Base-by-base conservation (phyloP, 1,284 basidiomycete genomes). In the Puccinia hordei region DNA sequence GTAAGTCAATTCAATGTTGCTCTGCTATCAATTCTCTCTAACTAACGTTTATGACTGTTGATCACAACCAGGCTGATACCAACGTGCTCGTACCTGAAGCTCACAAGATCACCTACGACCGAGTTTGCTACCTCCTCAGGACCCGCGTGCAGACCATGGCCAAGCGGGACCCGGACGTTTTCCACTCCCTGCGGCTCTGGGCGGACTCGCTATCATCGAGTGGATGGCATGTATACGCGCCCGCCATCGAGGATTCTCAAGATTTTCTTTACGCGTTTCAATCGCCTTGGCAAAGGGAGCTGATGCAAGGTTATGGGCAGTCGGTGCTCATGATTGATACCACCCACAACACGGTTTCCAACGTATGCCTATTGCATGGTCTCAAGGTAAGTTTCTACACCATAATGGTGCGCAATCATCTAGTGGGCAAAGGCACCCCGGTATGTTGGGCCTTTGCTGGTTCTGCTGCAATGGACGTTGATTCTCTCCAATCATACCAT, bases 391-490 rank as follows among this genome's bases (percentile, higher is more conserved):
- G 35, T 38, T 24, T 44, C 2, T 66, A 38, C 19, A 68, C 66
- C 19, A 1, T 68, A 15, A 9, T 46, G 10, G 33, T 68, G 6
- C 44, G 66, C 1, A 41, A 68, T 27, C 41, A 41, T 9, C 22
- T 49, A 3, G 6, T 33, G 1, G 66, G 66, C 6, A 68, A 68
- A 33, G 66, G 66, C 3, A 2, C 33, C 3, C 66, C 66, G 6
- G 66, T 68, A 5, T 46, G 41, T 17, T 68, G 66, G 66, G 66
- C 66, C 8, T 68, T 49, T n/a, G 49, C 66, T 12, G 38, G 3
- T 27, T 68, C 66, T 6, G 19, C 10, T 0, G 66, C 66, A 19
- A 6, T 13, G 66, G 46, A 49, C 46, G 66, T 68, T n/a, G 4
- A 19, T 38, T 5, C 22, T 8, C 57, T 41, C 6, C 4, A 41